These are phyloP conservation scores for Pestalotiopsis sp. DNA, from an alignment of 2,329 filamentous ascomycete species.

Conservation along the genomic window DNA sequence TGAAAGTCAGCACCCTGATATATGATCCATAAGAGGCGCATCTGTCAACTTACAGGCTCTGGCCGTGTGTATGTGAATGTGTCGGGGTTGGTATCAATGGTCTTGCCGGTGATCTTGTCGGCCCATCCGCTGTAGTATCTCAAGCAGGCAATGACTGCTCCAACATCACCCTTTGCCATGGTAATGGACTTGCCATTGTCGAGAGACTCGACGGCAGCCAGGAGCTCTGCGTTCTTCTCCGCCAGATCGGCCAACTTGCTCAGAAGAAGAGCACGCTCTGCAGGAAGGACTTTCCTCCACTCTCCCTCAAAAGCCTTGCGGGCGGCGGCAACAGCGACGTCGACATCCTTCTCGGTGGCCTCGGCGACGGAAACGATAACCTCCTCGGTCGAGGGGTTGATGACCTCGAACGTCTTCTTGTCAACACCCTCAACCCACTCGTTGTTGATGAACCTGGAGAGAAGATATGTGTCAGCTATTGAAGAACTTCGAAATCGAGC, in stretches of 20 bases:
- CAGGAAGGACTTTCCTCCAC: constrained; percentile 71
- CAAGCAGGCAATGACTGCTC: constrained; percentile 67
- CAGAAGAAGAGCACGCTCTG: constrained; percentile 70
- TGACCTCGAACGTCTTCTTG: constrained; percentile 88
- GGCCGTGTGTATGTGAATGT: constrained; percentile 83
- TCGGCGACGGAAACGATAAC: constrained; percentile 82
- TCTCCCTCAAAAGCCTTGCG: constrained; percentile 80
- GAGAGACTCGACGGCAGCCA: constrained; percentile 82
- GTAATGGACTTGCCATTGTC: constrained; percentile 85
- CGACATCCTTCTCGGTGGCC: constrained; percentile 84
- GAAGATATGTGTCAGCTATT: background rate
- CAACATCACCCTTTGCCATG: constrained; percentile 77
- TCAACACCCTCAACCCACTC: constrained; percentile 84
- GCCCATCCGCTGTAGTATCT: constrained; percentile 91
- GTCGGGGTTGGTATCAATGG: constrained; percentile 75
- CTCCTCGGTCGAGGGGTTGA: constrained; percentile 86
- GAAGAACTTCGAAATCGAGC: background rate
- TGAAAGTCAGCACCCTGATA: background rate
- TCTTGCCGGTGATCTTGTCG: constrained; percentile 90
- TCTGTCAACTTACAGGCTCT: constrained; percentile 62
- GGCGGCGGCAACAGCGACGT: constrained; percentile 80
- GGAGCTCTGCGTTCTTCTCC: constrained; percentile 75
- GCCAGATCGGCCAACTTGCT: constrained; percentile 78
- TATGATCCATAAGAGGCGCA: background rate
- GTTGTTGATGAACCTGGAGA: constrained; percentile 77